Conservation (phyloP, 306 rosid species). For the Abrus pulchellus region DNA sequence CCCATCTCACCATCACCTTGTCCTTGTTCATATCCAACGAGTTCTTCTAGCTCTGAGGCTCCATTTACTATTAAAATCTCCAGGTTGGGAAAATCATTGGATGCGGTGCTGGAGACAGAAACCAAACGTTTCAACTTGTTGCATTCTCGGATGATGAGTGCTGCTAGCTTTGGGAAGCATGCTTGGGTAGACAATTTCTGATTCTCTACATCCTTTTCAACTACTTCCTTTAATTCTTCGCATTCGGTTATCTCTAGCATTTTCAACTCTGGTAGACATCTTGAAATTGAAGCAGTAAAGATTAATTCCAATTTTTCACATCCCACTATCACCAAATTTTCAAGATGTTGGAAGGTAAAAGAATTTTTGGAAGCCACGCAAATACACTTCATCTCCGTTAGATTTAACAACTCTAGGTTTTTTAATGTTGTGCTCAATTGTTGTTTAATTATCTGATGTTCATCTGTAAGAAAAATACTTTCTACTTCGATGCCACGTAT, state of each 20-base stretch:
- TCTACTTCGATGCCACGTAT: neutral
- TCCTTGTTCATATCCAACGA: neutral
- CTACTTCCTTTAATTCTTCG: constrained; percentile 33
- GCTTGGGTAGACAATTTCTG: neutral
- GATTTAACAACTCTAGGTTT: rapidly evolving
- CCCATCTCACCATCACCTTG: neutral
- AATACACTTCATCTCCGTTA: neutral
- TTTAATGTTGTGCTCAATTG: neutral
- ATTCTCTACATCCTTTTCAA: constrained; percentile 24
- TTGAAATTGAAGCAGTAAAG: constrained; percentile 9
- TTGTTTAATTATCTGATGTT: neutral
- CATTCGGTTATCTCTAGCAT: neutral
- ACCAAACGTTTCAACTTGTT: constrained; percentile 28
- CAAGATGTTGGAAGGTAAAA: neutral
- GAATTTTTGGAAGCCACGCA: neutral
- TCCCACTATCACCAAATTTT: rapidly evolving
- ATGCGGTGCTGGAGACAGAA: neutral
- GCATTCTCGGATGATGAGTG: constrained; percentile 24
- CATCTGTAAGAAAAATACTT: neutral
- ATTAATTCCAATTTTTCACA: constrained; percentile 29
- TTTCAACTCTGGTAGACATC: constrained; percentile 37
- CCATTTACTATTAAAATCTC: neutral
- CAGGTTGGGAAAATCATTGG: constrained; percentile 11
- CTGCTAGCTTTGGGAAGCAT: neutral
- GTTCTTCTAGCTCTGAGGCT: constrained; percentile 13